Conservation (phyloP, 2,329 filamentous ascomycete species). For the Bertia moriformis region DNA sequence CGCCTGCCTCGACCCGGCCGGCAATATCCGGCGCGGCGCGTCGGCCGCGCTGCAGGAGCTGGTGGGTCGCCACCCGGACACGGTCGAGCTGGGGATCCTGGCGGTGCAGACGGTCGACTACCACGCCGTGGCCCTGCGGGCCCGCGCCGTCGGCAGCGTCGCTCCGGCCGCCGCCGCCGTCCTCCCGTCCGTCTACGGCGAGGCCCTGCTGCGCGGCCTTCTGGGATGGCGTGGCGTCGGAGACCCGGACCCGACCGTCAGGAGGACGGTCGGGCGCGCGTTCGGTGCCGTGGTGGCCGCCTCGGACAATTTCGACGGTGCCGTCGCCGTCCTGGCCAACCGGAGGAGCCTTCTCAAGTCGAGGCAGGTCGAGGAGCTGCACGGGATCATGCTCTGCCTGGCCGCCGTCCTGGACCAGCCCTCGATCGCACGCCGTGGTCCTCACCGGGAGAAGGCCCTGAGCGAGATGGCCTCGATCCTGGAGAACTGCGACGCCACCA, state of each 20-base stretch:
- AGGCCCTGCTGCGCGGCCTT: conserved; percentile 54
- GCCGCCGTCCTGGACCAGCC: conserved; percentile 34
- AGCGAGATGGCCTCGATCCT: conserved; percentile 20
- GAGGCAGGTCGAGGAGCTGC: conserved; percentile 54
- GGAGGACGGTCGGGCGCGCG: conserved; percentile 56
- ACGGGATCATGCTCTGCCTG: conserved; percentile 51
- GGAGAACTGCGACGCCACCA: conserved; percentile 20
- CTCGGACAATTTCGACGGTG: conserved; percentile 12
- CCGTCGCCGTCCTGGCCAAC: conserved; percentile 23
- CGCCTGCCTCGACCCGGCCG: conserved; percentile 74
- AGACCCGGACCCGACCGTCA: conserved; percentile 59
- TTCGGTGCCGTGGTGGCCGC: conserved; percentile 44
- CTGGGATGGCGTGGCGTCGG: conserved; percentile 80
- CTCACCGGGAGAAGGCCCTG: conserved; percentile 7
- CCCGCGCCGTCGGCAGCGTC: conserved; percentile 67
- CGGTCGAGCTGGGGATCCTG: conserved; percentile 66
- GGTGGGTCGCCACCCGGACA: conserved; percentile 82
- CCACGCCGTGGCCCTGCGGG: conserved; percentile 76
- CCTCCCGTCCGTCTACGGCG: conserved; percentile 55
- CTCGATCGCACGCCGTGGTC: conserved; percentile 2
- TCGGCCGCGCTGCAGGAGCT: conserved; percentile 91
- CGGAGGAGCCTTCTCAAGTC: conserved; percentile 29
- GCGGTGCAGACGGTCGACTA: conserved; percentile 87
- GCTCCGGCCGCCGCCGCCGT: conserved; percentile 51
- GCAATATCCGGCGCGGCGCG: conserved; percentile 82